Conservation (phyloP, 83 land plant genomes). For the Picea abies region DNA sequence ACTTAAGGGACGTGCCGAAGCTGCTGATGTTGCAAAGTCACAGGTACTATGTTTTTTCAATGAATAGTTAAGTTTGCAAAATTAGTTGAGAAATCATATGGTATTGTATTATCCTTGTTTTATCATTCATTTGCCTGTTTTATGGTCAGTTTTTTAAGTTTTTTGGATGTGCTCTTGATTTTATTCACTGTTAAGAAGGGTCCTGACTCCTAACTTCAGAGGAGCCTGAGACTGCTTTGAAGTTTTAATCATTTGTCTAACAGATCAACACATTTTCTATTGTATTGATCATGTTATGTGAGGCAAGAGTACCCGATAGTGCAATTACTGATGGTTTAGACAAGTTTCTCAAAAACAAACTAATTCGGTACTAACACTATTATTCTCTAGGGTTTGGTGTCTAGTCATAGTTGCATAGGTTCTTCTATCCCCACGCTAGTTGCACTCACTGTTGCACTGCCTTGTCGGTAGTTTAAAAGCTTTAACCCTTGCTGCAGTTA, state of each 20-base stretch:
- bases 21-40: constrained; percentile 54
- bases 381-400: too few species aligned
- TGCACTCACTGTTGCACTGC: too few species aligned
- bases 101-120: background rate
- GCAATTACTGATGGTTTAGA: background rate
- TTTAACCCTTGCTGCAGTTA: too few species aligned
- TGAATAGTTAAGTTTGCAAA: too few species aligned
- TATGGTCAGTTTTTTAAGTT: background rate
- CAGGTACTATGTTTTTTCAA: constrained; percentile 31
- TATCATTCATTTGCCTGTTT: background rate
- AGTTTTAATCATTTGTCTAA: background rate
- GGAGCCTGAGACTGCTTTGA: background rate
- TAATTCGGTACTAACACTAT: background rate
- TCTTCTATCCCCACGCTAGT: too few species aligned
- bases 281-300: background rate
- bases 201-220: background rate
- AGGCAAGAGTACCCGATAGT: background rate
- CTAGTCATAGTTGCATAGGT: too few species aligned
- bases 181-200: background rate
- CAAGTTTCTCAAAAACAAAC: background rate
- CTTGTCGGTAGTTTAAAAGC: too few species aligned
- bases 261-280: too few species aligned
- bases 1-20: constrained; percentile 52
- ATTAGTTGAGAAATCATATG: too few species aligned
- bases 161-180: background rate